Base-by-base conservation (phyloP, 2,329 filamentous ascomycete genomes). In the Didymella keratinophila region DNA sequence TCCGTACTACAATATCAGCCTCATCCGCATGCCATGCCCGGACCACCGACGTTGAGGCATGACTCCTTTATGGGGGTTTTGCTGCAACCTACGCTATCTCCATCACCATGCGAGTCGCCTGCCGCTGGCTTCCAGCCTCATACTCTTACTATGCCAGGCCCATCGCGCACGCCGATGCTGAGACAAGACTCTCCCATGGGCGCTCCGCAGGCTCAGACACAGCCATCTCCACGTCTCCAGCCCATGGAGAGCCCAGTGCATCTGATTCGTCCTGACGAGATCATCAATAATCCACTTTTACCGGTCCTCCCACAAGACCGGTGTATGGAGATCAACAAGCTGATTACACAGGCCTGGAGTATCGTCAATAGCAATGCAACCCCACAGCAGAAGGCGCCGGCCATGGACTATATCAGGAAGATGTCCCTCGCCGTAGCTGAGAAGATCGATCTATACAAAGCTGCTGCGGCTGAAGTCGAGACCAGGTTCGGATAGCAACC, bases 261-360 rank as follows among this genome's bases (percentile, higher is more conserved):
- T 3, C 16, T 60, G 5, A 47, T 60, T 20, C 52, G 52, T 3
- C 43, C 57, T 4, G 32, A 28, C 4, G 57, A 60, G n/a, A 48
- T 60, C 2, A 28, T 10, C 3, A 10, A 34, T 2, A 45, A 58
- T 44, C 39, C 18, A 28, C 4, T 18, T 3, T 58, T 54, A 39
- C 37, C 50, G 2, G 49, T 34, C 25, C 45, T 58, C 4, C 45
- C 45, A 2, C 48, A 18, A 21, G n/a, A 48, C 14, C 36, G 46
- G 23, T 49, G 49, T 18, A 21, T 32, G 11, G 16, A 14, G 16
- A 37, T 20, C 28, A 39, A 58, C 45, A 39, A 23, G 16, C 28
- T 14, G 4, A 41, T 53, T 16, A 37, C n/a, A n/a, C 39, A 45
- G n/a, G 50, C 56, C 8, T 54, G 50, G 50, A 18, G 4, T 9